Conservation (phyloP, 352 stramenopile genomes). For the Phytophthora pinifolia region DNA sequence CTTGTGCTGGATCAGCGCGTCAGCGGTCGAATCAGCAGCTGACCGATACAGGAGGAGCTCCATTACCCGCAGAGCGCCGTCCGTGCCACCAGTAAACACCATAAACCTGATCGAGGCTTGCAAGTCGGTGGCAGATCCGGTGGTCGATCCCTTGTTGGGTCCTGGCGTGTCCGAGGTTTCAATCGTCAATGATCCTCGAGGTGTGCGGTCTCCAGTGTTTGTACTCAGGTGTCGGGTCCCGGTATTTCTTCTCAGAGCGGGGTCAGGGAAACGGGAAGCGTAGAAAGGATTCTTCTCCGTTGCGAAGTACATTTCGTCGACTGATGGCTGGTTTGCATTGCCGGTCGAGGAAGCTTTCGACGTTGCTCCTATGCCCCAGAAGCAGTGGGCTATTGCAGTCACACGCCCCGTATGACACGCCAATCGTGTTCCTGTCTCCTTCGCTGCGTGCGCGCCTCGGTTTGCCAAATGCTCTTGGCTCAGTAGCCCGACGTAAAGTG, state of each 20-base stretch:
- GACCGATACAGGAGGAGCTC: slow-evolving; percentile 45
- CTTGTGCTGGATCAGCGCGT: slow-evolving; percentile 37
- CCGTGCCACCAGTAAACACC: slow-evolving; percentile 66
- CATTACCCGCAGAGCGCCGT: slow-evolving; percentile 57
- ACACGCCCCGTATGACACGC: slow-evolving; percentile 41
- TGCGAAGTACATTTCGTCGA: slow-evolving; percentile 29
- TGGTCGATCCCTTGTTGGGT: neutral
- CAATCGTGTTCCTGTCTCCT: slow-evolving; percentile 17
- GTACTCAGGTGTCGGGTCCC: slow-evolving; percentile 36
- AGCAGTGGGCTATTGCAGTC: slow-evolving; percentile 51
- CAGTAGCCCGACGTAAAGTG: slow-evolving; percentile 29
- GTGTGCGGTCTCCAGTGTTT: neutral
- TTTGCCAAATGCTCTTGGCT: slow-evolving; percentile 28
- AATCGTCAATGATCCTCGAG: slow-evolving; percentile 4
- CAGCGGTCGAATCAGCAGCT: slow-evolving; percentile 10
- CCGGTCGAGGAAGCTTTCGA: neutral
- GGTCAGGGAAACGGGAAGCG: slow-evolving; percentile 42
- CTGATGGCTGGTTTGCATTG: slow-evolving; percentile 2
- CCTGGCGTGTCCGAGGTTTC: neutral
- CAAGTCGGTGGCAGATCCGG: neutral
- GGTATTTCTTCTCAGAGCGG: slow-evolving; percentile 31
- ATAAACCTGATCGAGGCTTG: slow-evolving; percentile 51
- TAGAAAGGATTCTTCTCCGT: slow-evolving; percentile 70
- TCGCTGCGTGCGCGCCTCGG: neutral
- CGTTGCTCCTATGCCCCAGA: slow-evolving; percentile 25